These are phyloP conservation scores for Aureobasidium mangrovei DNA, from an alignment of 2,329 filamentous ascomycete genomes.

Conservation along the genomic window DNA sequence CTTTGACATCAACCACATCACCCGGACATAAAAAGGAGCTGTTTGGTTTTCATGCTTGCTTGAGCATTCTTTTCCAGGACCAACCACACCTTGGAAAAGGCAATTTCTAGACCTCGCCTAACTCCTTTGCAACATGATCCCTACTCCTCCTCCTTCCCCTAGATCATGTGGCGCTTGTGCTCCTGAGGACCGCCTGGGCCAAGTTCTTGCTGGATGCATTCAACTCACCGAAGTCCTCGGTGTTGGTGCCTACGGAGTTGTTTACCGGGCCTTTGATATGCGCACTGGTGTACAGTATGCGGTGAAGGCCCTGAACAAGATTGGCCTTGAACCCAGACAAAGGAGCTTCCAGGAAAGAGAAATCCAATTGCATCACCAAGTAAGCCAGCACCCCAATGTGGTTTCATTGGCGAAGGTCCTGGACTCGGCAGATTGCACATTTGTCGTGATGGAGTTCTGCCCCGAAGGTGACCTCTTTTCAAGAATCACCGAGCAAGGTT, in stretches of 20 bases:
- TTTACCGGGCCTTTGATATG: constrained; percentile 82
- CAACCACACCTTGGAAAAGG: background rate
- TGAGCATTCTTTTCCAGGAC: constrained; percentile 5
- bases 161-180: constrained; percentile 27
- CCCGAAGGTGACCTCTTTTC: constrained; percentile 94
- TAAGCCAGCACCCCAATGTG: constrained; percentile 83
- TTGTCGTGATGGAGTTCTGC: constrained; percentile 93
- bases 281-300: constrained; percentile 76
- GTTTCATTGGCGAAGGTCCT: constrained; percentile 91
- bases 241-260: constrained; percentile 91
- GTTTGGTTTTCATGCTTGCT: constrained; percentile 11
- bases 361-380: constrained; percentile 82
- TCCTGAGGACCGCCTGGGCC: constrained; percentile 80
- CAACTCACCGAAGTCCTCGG: constrained; percentile 80
- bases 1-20: constrained; percentile 8
- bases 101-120: constrained; percentile 35
- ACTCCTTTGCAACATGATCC: constrained; percentile 35
- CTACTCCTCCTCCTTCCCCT: constrained; percentile 43
- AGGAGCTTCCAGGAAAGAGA: constrained; percentile 86
- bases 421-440: constrained; percentile 85
- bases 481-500: constrained; percentile 91
- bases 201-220: constrained; percentile 71
- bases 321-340: constrained; percentile 81
- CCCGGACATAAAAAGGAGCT: constrained; percentile 6
- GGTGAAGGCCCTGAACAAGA: constrained; percentile 93